phyloP scores from a whole-genome alignment of 2,329 filamentous ascomycete genomes.

The Colletotrichum nymphaeae region DNA sequence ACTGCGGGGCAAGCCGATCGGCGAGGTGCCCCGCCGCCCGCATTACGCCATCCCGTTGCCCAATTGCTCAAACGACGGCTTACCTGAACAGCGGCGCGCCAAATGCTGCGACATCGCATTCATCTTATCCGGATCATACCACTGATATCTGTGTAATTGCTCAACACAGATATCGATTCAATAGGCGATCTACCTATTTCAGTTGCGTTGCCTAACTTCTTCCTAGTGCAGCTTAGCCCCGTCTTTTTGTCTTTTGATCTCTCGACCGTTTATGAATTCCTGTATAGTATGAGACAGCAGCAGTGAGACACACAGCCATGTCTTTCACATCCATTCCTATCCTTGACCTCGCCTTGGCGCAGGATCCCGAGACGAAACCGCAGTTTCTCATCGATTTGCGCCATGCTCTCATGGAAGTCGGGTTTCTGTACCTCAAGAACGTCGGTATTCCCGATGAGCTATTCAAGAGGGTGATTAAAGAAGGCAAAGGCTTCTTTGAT shows the following conservation, averaged over 20 bases:
- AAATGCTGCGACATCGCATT: too few species aligned
- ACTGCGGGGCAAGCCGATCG: constrained; percentile 27
- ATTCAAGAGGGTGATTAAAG: constrained; percentile 71
- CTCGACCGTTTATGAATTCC: not conserved
- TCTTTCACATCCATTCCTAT: constrained; percentile 83
- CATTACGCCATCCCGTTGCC: constrained; percentile 32
- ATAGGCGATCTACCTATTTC: too few species aligned
- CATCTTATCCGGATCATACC: not conserved
- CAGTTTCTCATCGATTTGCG: constrained; percentile 78
- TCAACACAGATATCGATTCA: too few species aligned
- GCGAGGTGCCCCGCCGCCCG: constrained; percentile 10
- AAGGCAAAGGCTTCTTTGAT: constrained; percentile 82
- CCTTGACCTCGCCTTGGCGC: constrained; percentile 77
- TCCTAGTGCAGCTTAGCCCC: not conserved
- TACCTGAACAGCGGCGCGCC: not conserved
- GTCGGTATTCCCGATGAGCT: constrained; percentile 77
- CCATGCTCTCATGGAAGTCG: constrained; percentile 84
- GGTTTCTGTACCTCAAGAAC: constrained; percentile 87
- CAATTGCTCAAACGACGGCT: constrained; percentile 14
- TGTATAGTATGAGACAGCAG: not conserved
- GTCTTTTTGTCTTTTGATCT: not conserved
- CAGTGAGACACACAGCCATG: constrained; percentile 51
- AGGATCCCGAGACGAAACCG: constrained; percentile 74
- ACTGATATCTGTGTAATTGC: not conserved
- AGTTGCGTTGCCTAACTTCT: too few species aligned